Evolutionary conservation across 495 filamentous ascomycete genomes (phyloP), one percentile per base, ranked within the genome.

Genomic region (Aspergillus kassunensis): DNA sequence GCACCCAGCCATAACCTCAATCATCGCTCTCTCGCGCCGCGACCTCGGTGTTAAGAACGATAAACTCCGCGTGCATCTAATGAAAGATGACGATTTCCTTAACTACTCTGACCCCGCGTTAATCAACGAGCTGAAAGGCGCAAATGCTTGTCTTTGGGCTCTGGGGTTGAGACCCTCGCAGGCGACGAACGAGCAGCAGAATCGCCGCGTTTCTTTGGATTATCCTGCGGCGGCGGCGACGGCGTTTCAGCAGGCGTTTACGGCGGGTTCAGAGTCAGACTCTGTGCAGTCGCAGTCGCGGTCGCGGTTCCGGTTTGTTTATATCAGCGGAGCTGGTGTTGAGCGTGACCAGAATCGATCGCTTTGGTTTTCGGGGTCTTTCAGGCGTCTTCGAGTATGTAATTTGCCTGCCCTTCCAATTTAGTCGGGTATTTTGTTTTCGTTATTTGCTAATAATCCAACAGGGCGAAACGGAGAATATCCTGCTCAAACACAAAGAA

Each of bases 71-170:
- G 64, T 70, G 2, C 57, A 77, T 11, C 30, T 73, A 1, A 65
- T 79, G 16, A 34, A 31, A 24, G 39, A 51, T 18, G 52, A 68
- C 9, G 75, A 81, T 51, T 82, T 80, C 50, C 61, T 63, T 1
- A 48, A 42, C 1, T 79, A 77, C 47, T 58, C 76, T 0, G 62
- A 62, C 0, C 56, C 64, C 3, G 53, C 77, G 10, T 23, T 56
- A 6, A 39, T 74, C 12, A 41, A 64, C 15, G 59, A 71, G n/a
- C 56, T 82, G 3, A 46, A 57, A n/a, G 77, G 73, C 30, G 78
- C 75, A 1, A 68, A 77, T 29, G 76, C 68, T 13, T 82, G 79
- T 57, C 67, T 82, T 21, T 82, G 79, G 78, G 13, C 49, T 0
- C 11, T 51, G 3, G 49, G 49, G 76, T 51, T 53, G 55, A 58